A percentile compares a stretch with the other conserved stretches of the same genome.
Evolutionary conservation across 2,329 filamentous ascomycete genomes (phyloP).

Genomic region (Mariannaea elegans): DNA sequence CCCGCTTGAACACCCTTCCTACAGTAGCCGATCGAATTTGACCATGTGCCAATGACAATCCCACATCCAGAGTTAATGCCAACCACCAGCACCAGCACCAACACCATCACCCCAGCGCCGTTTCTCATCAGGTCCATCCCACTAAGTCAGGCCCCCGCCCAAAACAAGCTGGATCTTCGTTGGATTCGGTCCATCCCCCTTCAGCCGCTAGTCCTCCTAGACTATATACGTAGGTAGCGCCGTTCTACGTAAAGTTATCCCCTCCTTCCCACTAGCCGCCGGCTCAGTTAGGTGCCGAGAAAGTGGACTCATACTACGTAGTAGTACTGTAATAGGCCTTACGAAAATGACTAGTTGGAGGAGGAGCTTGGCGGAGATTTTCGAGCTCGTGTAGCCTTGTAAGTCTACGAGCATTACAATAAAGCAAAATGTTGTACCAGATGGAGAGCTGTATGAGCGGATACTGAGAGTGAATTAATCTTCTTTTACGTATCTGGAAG

Average conservation of each 20-base stretch:
- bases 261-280: not conserved
- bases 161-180: not conserved
- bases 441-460: too few species aligned
- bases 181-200: not conserved
- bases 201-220: too few species aligned
- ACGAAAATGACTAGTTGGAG: too few species aligned
- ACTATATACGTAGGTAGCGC: too few species aligned
- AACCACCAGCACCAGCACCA: not conserved
- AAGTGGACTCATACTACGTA: not conserved
- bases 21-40: conserved; percentile 9
- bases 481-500: too few species aligned
- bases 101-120: not conserved
- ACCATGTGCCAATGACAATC: not conserved
- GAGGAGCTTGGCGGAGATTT: too few species aligned
- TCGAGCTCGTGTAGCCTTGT: too few species aligned
- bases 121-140: not conserved
- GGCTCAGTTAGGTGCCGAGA: not conserved
- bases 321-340: not conserved
- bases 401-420: too few species aligned
- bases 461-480: too few species aligned
- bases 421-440: too few species aligned
- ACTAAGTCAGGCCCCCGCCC: not conserved
- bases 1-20: not conserved
- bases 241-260: not conserved
- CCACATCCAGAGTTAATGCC: not conserved